phyloP scores from a whole-genome alignment of 352 stramenopile species.

The Globisporangium takayamanum region DNA sequence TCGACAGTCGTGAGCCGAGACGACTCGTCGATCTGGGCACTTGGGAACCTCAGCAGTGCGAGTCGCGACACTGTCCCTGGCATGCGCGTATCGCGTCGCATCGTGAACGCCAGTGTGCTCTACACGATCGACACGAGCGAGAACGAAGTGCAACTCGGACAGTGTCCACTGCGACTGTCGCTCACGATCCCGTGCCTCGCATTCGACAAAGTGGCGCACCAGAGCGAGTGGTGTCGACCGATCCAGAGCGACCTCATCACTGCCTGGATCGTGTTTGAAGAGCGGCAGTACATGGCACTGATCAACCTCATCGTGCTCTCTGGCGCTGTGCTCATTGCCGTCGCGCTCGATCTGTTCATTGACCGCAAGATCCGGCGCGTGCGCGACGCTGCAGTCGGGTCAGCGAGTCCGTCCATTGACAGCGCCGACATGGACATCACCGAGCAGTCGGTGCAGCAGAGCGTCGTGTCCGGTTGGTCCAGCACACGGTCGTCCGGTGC shows the following conservation, averaged over 20 bases:
- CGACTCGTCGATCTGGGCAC: conserved; percentile 16
- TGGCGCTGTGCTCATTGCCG: conserved; percentile 17
- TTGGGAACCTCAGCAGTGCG: conserved; percentile 14
- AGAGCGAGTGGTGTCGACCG: conserved; percentile 26
- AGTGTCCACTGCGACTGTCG: conserved; percentile 13
- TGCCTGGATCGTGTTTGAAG: conserved; percentile 22
- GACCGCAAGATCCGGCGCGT: conserved; percentile 20
- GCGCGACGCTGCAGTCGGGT: conserved; percentile 5
- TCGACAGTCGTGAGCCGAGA: not conserved
- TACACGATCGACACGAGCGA: conserved; percentile 19
- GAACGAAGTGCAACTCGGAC: not conserved
- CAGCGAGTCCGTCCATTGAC: conserved; percentile 16
- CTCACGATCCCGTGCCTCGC: conserved; percentile 22
- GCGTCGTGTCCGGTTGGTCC: conserved; percentile 1
- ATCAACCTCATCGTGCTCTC: conserved; percentile 24
- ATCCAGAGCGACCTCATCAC: conserved; percentile 15
- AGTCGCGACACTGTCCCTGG: not conserved
- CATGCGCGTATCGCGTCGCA: conserved; percentile 1
- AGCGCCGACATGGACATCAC: conserved; percentile 21
- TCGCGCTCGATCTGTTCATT: conserved; percentile 25
- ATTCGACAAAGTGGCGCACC: conserved; percentile 8
- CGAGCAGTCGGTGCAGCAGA: conserved; percentile 6
- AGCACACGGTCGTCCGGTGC: conserved; percentile 11
- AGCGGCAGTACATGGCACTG: conserved; percentile 21
- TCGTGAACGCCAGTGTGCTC: conserved; percentile 4